These are phyloP conservation scores for Zoysia japonica DNA, from an alignment of 176 grass and related monocot species.

Conservation along the genomic window DNA sequence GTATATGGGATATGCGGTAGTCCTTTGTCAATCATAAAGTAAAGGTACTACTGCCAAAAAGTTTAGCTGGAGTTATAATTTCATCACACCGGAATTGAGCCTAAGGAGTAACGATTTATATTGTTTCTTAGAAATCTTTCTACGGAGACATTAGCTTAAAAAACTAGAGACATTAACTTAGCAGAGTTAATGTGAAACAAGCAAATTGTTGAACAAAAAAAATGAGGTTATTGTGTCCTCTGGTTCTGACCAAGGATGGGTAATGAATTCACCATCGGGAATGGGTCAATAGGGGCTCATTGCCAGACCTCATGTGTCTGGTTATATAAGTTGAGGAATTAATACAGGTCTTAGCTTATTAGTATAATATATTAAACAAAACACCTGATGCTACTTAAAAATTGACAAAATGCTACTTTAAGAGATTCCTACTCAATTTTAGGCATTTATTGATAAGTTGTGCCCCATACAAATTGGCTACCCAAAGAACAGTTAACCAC, in stretches of 20 bases:
- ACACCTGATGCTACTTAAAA: no score
- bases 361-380: background rate
- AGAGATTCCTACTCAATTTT: background rate
- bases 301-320: background rate
- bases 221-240: background rate
- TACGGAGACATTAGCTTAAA: no score
- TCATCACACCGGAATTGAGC: background rate
- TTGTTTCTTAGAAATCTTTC: no score
- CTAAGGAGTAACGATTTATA: no score
- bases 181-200: slow-evolving; percentile 1
- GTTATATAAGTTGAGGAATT: background rate
- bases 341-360: background rate
- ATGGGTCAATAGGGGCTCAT: background rate
- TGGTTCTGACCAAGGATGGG: background rate
- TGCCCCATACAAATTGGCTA: slow-evolving; percentile 5
- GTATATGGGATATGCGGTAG: no score
- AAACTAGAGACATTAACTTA: background rate
- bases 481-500: slow-evolving; percentile 4
- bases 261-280: background rate
- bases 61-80: slow-evolving; percentile 6
- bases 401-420: background rate
- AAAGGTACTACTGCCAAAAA: background rate
- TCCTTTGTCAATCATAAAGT: background rate
- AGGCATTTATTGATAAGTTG: background rate
- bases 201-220: background rate